Conservation (phyloP, 306 rosid genomes). For the Vigna angularis region DNA sequence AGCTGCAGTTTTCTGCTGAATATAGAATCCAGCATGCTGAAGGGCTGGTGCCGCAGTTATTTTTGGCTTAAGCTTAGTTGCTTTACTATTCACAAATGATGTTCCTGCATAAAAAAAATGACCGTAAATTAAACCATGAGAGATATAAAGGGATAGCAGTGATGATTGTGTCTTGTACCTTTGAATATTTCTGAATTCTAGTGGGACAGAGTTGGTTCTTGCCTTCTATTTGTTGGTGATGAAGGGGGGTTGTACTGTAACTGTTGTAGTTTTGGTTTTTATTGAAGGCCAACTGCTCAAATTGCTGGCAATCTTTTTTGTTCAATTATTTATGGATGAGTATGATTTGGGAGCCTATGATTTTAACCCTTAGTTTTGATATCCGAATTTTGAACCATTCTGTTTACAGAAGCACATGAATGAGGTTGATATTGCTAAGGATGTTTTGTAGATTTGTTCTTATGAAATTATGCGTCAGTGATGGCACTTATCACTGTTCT, state of each 20-base stretch:
- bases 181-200: constrained; percentile 10
- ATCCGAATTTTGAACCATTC: constrained; percentile 5
- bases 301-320: background rate
- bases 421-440: background rate
- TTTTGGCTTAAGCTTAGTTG: background rate
- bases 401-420: background rate
- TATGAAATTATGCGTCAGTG: constrained; percentile 7
- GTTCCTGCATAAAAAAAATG: constrained; percentile 22
- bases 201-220: background rate
- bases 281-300: background rate
- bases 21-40: constrained; percentile 14
- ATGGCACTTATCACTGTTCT: constrained; percentile 1
- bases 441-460: constrained; percentile 6
- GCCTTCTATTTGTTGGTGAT: constrained; percentile 10
- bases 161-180: background rate
- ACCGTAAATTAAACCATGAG: background rate
- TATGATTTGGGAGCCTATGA: constrained; percentile 19
- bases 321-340: background rate
- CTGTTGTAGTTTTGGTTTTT: constrained; percentile 10
- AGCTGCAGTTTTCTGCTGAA: background rate
- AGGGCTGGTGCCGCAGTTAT: background rate
- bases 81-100: background rate
- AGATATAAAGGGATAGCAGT: background rate
- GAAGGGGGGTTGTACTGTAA: background rate
- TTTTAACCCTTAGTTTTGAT: background rate